These are phyloP conservation scores for Cyamopsis tetragonoloba DNA, from an alignment of 306 rosid genomes.

Conservation along the genomic window DNA sequence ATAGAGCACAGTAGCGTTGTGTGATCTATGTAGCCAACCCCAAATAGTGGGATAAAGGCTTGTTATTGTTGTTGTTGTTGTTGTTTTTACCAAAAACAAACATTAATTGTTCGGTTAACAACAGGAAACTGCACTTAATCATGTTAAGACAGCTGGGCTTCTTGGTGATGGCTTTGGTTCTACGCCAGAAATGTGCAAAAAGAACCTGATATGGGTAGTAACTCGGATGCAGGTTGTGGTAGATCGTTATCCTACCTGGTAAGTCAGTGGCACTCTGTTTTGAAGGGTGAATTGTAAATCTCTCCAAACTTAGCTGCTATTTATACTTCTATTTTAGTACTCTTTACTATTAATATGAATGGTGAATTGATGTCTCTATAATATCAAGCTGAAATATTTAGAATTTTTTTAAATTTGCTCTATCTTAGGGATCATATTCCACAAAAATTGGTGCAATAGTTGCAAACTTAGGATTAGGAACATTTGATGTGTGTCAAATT, in stretches of 20 bases:
- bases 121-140: slow-evolving; percentile 98
- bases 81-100: no score
- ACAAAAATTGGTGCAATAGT: neutral
- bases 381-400: neutral
- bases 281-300: neutral
- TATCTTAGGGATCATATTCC: neutral
- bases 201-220: slow-evolving; percentile 94
- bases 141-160: slow-evolving; percentile 88
- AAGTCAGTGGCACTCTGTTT: slow-evolving; percentile 29
- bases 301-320: neutral
- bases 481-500: neutral
- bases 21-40: no score
- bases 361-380: neutral
- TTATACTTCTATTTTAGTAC: neutral
- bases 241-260: slow-evolving; percentile 93
- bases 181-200: slow-evolving; percentile 92
- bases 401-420: neutral
- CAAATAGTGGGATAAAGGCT: no score
- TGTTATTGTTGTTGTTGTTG: no score
- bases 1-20: no score
- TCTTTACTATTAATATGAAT: neutral
- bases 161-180: slow-evolving; percentile 97
- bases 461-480: neutral
- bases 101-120: slow-evolving; percentile 6
- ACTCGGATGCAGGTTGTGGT: slow-evolving; percentile 85